These are phyloP conservation scores for Acacia concinna DNA, from an alignment of 331 rosid genomes.

Conservation along the genomic window DNA sequence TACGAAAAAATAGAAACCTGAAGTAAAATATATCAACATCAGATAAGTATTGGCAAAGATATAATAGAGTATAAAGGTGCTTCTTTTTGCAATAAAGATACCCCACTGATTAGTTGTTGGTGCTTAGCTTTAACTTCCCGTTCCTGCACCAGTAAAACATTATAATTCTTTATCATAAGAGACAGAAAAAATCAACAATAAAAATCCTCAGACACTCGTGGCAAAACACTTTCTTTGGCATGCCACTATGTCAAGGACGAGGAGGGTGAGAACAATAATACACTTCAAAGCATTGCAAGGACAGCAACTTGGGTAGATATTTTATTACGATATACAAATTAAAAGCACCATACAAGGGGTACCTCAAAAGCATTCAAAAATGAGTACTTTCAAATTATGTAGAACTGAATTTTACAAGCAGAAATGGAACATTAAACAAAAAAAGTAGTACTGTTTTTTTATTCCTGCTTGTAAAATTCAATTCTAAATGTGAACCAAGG, in stretches of 20 bases:
- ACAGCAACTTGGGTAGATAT: not conserved
- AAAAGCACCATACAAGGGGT: not conserved
- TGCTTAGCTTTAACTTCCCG: conserved; percentile 98
- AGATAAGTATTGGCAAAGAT: conserved; percentile 25
- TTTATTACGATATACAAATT: not conserved
- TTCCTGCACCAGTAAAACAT: conserved; percentile 66
- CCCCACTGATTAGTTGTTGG: conserved; percentile 97
- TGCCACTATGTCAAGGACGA: conserved; percentile 6
- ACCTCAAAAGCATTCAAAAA: not conserved
- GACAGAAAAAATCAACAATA: conserved; percentile 25
- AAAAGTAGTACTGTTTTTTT: not conserved
- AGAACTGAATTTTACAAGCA: not conserved
- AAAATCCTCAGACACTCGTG: conserved; percentile 7
- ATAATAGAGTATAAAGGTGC: not conserved
- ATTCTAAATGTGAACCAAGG: too few relatives aligned
- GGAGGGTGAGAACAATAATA: conserved; percentile 6
- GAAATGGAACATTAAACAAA: not conserved
- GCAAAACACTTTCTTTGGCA: conserved; percentile 25
- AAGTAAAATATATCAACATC: conserved; percentile 29
- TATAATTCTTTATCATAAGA: conserved; percentile 29
- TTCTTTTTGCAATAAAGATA: conserved; percentile 38
- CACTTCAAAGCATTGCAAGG: conserved; percentile 14
- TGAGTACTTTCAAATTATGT: not conserved
- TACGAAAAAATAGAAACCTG: conserved; percentile 89
- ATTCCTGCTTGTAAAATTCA: too few relatives aligned